Base-by-base conservation (phyloP, 208 protist genomes). In the Trypanosoma congolense region DNA sequence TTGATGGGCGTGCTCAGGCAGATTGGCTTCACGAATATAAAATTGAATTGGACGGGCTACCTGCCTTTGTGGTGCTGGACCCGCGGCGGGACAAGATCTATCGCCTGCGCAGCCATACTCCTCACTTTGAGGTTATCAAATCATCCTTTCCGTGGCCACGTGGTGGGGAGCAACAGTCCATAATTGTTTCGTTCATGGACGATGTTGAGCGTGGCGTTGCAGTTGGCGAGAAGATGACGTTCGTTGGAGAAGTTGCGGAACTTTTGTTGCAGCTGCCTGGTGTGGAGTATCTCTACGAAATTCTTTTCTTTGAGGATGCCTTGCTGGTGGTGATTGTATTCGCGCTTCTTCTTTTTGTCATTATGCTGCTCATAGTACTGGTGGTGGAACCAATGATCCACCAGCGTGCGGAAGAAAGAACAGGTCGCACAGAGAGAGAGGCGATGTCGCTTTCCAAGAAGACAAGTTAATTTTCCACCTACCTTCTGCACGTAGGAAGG, bases 41-140 rank as follows among this genome's bases (percentile, higher is more conserved):
- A 45, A 65, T 95, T 21, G 52, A 67, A 33, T 5, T 49, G 45
- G 45, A 68, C 8, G 72, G 90, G 26, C 55, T 92, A 31, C 87
- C 87, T 4, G 75, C 83, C n/a, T 59, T 95, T 29, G 1, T 95
- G 33, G 70, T 92, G 29, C 72, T 92, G 24, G 87, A 94, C 65
- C 72, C 79, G 19, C 56, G 70, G 43, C 80, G 80, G 10, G 67
- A 90, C 36, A 77, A 81, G 29, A 60, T 88, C 35, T 94, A 75
- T 65, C 75, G 80, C 26, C 64, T 81, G 49, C 56, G 73, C 58
- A 85, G 54, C 2, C 76, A 69, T 41, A 59, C 74, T 4, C 81
- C 75, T 16, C 59, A 47, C 16, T 87, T 91, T 45, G 78, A 90
- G 65, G 62, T 21, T 12, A 81, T 91, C 29, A 91, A 91, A 63